These are phyloP conservation scores for Harringtonia aguacate DNA, from an alignment of 2,329 filamentous ascomycete species.

Conservation along the genomic window DNA sequence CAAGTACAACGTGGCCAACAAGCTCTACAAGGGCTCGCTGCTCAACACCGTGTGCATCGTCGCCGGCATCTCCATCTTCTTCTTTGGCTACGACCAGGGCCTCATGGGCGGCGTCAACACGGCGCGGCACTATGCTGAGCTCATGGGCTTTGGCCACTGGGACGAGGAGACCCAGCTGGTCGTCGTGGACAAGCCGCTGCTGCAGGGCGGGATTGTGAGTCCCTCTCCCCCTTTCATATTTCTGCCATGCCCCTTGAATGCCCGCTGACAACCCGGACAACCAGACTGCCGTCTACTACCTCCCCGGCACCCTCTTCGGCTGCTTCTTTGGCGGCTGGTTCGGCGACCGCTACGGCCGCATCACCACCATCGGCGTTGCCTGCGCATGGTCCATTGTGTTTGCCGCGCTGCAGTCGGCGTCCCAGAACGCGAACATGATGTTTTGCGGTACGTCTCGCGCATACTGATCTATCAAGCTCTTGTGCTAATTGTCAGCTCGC, in stretches of 20 bases:
- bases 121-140: conserved; percentile 49
- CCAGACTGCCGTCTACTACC: conserved; percentile 38
- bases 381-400: conserved; percentile 48
- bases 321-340: conserved; percentile 44
- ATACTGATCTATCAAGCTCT: too few species aligned
- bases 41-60: conserved; percentile 52
- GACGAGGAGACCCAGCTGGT: conserved; percentile 33
- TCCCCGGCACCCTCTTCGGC: conserved; percentile 48
- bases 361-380: conserved; percentile 52
- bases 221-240: not conserved
- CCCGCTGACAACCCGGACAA: too few species aligned
- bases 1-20: conserved; percentile 31
- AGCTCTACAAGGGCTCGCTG: conserved; percentile 42
- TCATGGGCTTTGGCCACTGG: conserved; percentile 54
- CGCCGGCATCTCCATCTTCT: conserved; percentile 56
- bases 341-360: conserved; percentile 51
- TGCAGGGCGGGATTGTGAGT: conserved; percentile 48
- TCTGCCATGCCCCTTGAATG: not conserved
- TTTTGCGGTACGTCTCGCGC: conserved; percentile 44
- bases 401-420: conserved; percentile 53
- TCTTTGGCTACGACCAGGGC: conserved; percentile 51
- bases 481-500: not conserved
- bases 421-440: conserved; percentile 60
- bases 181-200: conserved; percentile 45
- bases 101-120: conserved; percentile 58